Percentiles rank a stretch among this genome's conserved stretches.
phyloP scores from a whole-genome alignment of 305 asterid genomes.

The Fraxinus albicans region DNA sequence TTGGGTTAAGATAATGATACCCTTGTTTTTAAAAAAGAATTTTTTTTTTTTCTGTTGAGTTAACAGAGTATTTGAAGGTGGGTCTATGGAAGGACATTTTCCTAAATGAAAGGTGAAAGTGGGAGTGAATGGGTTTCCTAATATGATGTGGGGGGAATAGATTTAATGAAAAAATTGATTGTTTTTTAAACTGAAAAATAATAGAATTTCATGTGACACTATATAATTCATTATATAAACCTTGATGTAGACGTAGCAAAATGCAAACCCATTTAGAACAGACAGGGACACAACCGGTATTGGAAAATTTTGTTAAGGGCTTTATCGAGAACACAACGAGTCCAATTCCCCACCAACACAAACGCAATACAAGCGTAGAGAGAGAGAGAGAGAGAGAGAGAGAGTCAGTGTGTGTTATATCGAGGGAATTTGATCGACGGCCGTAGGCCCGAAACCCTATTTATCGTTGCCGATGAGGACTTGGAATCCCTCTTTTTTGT shows the following conservation, averaged over 20 bases:
- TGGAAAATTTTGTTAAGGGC: not conserved
- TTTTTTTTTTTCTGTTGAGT: too few relatives aligned
- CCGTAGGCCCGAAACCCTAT: not conserved
- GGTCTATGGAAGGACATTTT: too few relatives aligned
- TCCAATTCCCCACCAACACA: not conserved
- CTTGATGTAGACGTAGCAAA: too few relatives aligned
- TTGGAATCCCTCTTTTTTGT: not conserved
- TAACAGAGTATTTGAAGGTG: too few relatives aligned
- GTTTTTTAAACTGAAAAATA: not conserved
- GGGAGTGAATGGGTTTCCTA: not conserved
- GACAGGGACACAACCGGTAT: not conserved
- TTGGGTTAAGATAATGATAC: too few relatives aligned
- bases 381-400: too few relatives aligned
- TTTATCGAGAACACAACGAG: not conserved
- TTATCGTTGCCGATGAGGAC: not conserved
- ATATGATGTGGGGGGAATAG: not conserved
- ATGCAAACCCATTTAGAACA: not conserved
- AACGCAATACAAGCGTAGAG: not conserved
- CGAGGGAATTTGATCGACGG: constrained; percentile 1
- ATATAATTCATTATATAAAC: too few relatives aligned
- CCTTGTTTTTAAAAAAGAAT: too few relatives aligned
- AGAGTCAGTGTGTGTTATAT: not conserved
- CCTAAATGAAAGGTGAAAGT: too few relatives aligned
- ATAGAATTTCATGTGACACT: too few relatives aligned
- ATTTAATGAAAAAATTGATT: not conserved